Conservation (phyloP, 371 early-diverging fungal species). For the Vairimorpha apis region DNA sequence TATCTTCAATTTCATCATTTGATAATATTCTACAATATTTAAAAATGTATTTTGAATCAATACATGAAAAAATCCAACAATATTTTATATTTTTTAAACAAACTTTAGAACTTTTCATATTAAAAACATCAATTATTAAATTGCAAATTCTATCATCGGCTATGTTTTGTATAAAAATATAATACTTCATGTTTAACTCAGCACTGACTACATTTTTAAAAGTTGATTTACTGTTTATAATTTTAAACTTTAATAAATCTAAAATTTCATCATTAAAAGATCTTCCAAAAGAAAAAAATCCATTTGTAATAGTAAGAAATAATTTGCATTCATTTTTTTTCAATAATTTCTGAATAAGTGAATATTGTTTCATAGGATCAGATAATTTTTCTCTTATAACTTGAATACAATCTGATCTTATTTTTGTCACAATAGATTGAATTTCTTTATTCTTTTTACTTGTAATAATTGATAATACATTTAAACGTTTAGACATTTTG, state of each 20-base stretch:
- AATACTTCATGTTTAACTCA: slow-evolving; percentile 37
- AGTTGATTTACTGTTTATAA: slow-evolving; percentile 14
- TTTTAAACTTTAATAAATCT: slow-evolving; percentile 43
- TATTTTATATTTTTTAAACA: slow-evolving; percentile 42
- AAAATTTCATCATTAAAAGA: slow-evolving; percentile 43
- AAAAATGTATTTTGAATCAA: slow-evolving; percentile 22
- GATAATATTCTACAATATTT: slow-evolving; percentile 41
- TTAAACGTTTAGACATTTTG: slow-evolving; percentile 20
- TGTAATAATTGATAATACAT: slow-evolving; percentile 27
- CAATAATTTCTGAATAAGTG: slow-evolving; percentile 20
- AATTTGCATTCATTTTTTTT: slow-evolving; percentile 32
- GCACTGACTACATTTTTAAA: slow-evolving; percentile 12
- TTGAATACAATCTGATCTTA: slow-evolving; percentile 28
- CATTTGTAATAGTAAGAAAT: slow-evolving; percentile 29
- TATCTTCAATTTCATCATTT: slow-evolving; percentile 34
- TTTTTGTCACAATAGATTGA: slow-evolving; percentile 30
- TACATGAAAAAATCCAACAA: slow-evolving; percentile 30
- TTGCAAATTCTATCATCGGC: slow-evolving; percentile 18
- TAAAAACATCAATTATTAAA: slow-evolving; percentile 45
- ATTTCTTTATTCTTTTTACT: slow-evolving; percentile 20
- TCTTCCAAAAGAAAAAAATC: slow-evolving; percentile 36
- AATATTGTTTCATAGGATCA: slow-evolving; percentile 17
- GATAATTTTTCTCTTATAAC: slow-evolving; percentile 12
- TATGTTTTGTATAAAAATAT: slow-evolving; percentile 27
- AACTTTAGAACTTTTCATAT: slow-evolving; percentile 24